Percentiles rank a stretch among this genome's conserved stretches.
phyloP scores from a whole-genome alignment of 2,329 filamentous ascomycete genomes.

The Epichloe brachyelytri region DNA sequence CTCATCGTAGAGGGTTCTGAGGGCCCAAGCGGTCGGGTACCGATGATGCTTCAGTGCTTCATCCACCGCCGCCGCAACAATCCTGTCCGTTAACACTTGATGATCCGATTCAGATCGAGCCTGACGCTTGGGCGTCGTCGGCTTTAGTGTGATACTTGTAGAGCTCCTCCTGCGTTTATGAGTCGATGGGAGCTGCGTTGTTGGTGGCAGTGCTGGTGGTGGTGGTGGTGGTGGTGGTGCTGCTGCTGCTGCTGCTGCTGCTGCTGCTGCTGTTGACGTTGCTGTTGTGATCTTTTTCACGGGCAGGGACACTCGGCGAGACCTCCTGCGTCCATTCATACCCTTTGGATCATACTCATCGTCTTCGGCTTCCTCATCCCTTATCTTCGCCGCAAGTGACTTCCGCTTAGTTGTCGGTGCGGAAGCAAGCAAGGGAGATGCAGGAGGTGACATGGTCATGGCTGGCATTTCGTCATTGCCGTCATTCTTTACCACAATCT shows the following conservation, averaged over 20 bases:
- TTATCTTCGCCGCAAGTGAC: constrained; percentile 11
- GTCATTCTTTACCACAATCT: constrained; percentile 9
- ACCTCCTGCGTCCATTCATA: constrained; percentile 19
- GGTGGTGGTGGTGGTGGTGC: constrained; percentile 4
- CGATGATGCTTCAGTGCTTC: constrained; percentile 42
- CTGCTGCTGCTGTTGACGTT: constrained; percentile 6
- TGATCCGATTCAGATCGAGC: constrained; percentile 17
- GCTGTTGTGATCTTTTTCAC: constrained; percentile 12
- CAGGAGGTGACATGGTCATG: constrained; percentile 5
- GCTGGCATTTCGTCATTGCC: constrained; percentile 11
- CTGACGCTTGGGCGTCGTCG: constrained; percentile 9
- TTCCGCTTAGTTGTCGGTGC: constrained; percentile 12
- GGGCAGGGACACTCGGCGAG: constrained; percentile 19
- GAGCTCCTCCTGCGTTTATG: constrained; percentile 5
- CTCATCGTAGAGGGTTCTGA: constrained; percentile 48
- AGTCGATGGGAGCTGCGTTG: not conserved
- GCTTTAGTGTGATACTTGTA: constrained; percentile 6
- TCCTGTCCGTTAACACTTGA: constrained; percentile 34
- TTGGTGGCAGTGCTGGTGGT: constrained; percentile 1
- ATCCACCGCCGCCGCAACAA: constrained; percentile 45
- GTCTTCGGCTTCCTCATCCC: constrained; percentile 24
- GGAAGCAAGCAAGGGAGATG: constrained; percentile 11
- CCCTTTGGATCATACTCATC: constrained; percentile 31
- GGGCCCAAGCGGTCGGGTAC: constrained; percentile 49
- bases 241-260: constrained; percentile 4